Evolutionary conservation across 805 yeast species (phyloP).

Genomic region (Ogataea henricii): DNA sequence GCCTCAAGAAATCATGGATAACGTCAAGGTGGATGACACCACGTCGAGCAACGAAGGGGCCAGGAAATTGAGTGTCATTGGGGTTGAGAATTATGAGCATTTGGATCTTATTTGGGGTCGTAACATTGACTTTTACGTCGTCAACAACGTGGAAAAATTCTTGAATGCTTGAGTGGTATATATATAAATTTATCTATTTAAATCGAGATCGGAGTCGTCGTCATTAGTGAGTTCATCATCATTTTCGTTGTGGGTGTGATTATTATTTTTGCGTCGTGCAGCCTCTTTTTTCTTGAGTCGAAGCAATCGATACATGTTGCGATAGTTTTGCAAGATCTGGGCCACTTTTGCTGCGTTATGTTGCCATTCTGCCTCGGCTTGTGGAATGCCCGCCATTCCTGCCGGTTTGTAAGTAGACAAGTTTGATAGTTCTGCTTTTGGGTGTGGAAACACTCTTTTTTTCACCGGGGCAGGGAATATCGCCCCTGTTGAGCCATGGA

Average conservation of each 20-base stretch:
- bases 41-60: conserved; percentile 2
- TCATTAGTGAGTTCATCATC: conserved; percentile 4
- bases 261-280: neutral
- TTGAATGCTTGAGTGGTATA: conserved; percentile 12
- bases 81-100: conserved; percentile 78
- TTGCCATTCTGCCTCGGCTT: conserved; percentile 14
- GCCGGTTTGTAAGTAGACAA: conserved; percentile 7
- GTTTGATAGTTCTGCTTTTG: neutral
- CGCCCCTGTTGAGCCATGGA: neutral
- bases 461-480: conserved; percentile 6
- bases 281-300: conserved; percentile 16
- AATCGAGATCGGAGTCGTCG: conserved; percentile 5
- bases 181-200: neutral
- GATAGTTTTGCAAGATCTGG: conserved; percentile 17
- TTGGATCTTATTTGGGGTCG: conserved; percentile 93
- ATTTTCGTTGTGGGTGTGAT: neutral
- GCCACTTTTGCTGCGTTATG: conserved; percentile 12
- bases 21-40: conserved; percentile 21
- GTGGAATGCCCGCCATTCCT: neutral
- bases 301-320: conserved; percentile 13
- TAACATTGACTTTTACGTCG: conserved; percentile 53
- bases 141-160: conserved; percentile 41
- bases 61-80: conserved; percentile 38
- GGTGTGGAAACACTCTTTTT: conserved; percentile 7
- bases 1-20: conserved; percentile 9